Evolutionary conservation across 1,284 basidiomycete genomes (phyloP), one percentile per base, ranked within the genome.

Genomic region (Trichosporon sp.): DNA sequence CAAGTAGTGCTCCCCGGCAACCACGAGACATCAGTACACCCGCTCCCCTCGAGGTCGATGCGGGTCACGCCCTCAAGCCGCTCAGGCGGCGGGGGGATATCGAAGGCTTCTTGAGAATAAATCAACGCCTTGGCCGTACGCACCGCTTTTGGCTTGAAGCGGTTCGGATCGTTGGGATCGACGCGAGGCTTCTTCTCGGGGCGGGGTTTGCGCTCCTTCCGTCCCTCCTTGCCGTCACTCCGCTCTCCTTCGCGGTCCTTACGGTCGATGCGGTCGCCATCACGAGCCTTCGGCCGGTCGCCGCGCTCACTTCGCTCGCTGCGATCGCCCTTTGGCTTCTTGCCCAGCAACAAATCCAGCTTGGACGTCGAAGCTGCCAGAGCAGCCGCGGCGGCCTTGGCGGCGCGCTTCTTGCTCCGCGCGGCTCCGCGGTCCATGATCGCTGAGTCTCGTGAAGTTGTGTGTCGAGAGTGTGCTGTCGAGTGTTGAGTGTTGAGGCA

Each of bases 361-460:
- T 60, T 46, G 16, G 58, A 33, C n/a, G 61, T 34, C 19, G 44
- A 36, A 7, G 40, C 60, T 5, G 59, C 40, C 2, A 49, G 31
- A 1, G 44, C 59, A 16, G 56, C 33, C 44, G 52, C 59, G n/a
- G 52, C 49, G 7, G 6, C 34, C 56, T 65, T 63, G 34, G 44
- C 61, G 6, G 60, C 54, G 19, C 72, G 60, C 59, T 76, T 78
- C 5, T 71, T 64, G 37, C 74, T 75, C 57, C 77, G 69, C 31
- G 77, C 76, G 49, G 77, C 77, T n/a, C 77, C 77, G 62, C 71
- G 70, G 67, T 79, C 77, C 76, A 78, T 78, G n/a, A n/a, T n/a
- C n/a, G n/a, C n/a, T n/a, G n/a, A 32, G 21, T 60, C 29, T 25
- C 21, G n/a, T 10, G 40, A 9, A 16, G 14, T 19, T 16, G 16